phyloP scores from a whole-genome alignment of 208 protist genomes.

The Leptomonas seymouri region DNA sequence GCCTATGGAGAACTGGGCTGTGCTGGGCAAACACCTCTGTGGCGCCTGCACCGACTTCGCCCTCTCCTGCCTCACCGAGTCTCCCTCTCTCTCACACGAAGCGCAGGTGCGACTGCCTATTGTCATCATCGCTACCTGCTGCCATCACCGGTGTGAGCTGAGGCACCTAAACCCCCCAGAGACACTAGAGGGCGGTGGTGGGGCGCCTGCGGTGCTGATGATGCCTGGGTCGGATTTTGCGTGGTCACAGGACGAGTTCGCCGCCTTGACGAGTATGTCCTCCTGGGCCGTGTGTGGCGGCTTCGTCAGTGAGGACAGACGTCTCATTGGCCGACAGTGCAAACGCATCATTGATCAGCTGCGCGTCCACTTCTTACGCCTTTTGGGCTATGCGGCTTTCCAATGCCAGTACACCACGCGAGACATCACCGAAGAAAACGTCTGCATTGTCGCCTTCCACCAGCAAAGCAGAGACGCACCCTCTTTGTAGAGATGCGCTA shows the following conservation, averaged over 20 bases:
- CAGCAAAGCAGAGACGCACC: no score
- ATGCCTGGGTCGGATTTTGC: slow-evolving; percentile 46
- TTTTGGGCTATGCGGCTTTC: slow-evolving; percentile 49
- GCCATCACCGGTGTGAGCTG: slow-evolving; percentile 79
- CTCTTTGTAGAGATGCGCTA: no score
- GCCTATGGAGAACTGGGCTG: slow-evolving; percentile 37
- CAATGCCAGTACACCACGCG: slow-evolving; percentile 55
- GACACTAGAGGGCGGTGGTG: not conserved
- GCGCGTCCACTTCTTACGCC: slow-evolving; percentile 58
- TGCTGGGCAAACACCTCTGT: slow-evolving; percentile 80
- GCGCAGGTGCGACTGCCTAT: slow-evolving; percentile 31
- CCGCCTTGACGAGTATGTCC: slow-evolving; percentile 67
- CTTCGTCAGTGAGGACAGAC: slow-evolving; percentile 45
- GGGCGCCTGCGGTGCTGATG: slow-evolving; percentile 8
- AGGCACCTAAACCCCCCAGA: slow-evolving; percentile 52
- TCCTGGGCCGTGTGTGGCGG: slow-evolving; percentile 76
- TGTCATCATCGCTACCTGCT: slow-evolving; percentile 77
- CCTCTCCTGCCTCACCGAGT: slow-evolving; percentile 58
- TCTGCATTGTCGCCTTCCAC: slow-evolving; percentile 69
- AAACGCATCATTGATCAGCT: slow-evolving; percentile 75
- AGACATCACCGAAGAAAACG: slow-evolving; percentile 70
- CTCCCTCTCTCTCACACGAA: not conserved
- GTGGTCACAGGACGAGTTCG: slow-evolving; percentile 53
- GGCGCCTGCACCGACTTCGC: slow-evolving; percentile 84
- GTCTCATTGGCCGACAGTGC: slow-evolving; percentile 46